Evolutionary conservation across 805 yeast genomes (phyloP).

Genomic region (Sungouiozyma intestinalis): DNA sequence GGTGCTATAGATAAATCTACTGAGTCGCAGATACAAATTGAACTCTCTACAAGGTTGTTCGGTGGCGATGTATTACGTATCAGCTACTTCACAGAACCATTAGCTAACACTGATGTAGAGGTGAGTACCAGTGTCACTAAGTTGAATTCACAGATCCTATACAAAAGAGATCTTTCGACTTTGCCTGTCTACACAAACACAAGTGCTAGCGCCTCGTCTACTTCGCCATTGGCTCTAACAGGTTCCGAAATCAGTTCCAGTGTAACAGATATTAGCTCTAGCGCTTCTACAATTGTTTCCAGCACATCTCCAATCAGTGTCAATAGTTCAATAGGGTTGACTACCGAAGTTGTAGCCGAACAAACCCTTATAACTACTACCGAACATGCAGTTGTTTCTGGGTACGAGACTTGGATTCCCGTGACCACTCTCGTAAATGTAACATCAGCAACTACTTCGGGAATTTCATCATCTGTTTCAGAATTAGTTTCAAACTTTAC

Average conservation of each 20-base stretch:
- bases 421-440: not conserved
- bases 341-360: slow-evolving; percentile 3
- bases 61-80: slow-evolving; percentile 24
- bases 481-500: slow-evolving; percentile 4
- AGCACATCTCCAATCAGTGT: not conserved
- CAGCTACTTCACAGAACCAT: slow-evolving; percentile 13
- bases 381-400: slow-evolving; percentile 15
- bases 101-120: slow-evolving; percentile 7
- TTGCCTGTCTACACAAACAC: slow-evolving; percentile 5
- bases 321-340: not conserved
- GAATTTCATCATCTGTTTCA: slow-evolving; percentile 2
- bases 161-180: slow-evolving; percentile 9
- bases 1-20: slow-evolving; percentile 20
- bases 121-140: slow-evolving; percentile 6
- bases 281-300: not conserved
- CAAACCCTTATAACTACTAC: slow-evolving; percentile 15
- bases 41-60: slow-evolving; percentile 15
- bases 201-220: slow-evolving; percentile 5
- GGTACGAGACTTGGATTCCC: slow-evolving; percentile 20
- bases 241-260: no score
- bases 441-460: slow-evolving; percentile 3
- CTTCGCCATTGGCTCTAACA: no score
- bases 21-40: slow-evolving; percentile 10
- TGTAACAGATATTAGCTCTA: not conserved
- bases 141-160: slow-evolving; percentile 2